Conservation (phyloP, 2,329 filamentous ascomycete species). For the Colletotrichum agaves region DNA sequence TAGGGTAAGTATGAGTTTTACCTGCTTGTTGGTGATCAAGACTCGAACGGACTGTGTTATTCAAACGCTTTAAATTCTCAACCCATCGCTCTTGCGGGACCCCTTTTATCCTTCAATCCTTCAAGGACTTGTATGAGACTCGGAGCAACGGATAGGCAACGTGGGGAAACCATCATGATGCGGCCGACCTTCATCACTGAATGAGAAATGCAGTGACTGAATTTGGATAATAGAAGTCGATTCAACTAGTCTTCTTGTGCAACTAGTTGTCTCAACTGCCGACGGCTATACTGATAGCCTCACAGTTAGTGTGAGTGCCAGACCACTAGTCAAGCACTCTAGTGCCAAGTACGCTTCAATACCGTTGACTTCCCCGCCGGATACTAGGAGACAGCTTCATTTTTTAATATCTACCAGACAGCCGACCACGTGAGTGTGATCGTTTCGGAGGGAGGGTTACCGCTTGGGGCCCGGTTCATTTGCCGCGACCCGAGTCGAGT, state of each 20-base stretch:
- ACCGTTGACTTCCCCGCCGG: slow-evolving; percentile 1
- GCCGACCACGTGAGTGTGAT: neutral
- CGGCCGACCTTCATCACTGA: neutral
- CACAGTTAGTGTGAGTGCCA: no score
- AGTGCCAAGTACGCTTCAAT: neutral
- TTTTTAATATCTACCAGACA: neutral
- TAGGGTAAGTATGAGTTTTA: neutral
- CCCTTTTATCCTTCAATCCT: neutral
- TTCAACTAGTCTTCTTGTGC: neutral
- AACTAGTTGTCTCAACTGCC: neutral
- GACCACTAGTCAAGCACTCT: neutral
- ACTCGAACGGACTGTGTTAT: neutral
- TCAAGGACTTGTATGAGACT: neutral
- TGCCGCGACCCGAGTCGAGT: neutral
- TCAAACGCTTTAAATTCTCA: neutral
- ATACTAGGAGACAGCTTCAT: neutral
- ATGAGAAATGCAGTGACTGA: no score
- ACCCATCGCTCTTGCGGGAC: neutral
- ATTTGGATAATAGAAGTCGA: neutral
- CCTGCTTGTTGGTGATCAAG: neutral
- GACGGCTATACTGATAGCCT: slow-evolving; percentile 12
- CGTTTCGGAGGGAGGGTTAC: neutral
- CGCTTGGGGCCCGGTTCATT: neutral
- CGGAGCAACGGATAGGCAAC: slow-evolving; percentile 6
- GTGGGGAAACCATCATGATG: neutral